Evolutionary conservation across 306 rosid genomes (phyloP).

Genomic region (Crataegus laevigata): DNA sequence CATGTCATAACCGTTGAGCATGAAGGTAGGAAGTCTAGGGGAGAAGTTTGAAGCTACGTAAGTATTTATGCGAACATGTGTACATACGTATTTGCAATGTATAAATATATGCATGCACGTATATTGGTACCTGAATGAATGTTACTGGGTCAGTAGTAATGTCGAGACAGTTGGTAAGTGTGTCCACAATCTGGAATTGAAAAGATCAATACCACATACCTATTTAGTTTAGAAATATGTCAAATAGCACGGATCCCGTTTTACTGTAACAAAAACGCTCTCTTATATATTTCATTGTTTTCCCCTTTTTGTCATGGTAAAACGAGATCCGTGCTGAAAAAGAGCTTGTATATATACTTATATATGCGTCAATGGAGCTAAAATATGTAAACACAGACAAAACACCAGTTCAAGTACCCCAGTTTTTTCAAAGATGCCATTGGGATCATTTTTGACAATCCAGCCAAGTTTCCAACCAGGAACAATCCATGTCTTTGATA

Average conservation of each 20-base stretch:
- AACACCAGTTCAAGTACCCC: slow-evolving; percentile 26
- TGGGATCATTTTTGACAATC: slow-evolving; percentile 49
- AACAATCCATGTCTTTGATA: slow-evolving; percentile 57
- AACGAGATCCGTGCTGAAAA: too few species aligned
- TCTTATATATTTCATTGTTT: too few species aligned
- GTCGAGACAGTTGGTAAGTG: slow-evolving; percentile 35
- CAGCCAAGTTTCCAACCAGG: slow-evolving; percentile 75
- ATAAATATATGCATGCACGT: too few species aligned
- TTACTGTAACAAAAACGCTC: too few species aligned
- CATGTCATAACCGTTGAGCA: too few species aligned
- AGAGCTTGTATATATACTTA: too few species aligned
- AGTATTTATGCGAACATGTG: background rate
- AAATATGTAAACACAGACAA: background rate
- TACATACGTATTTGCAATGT: background rate
- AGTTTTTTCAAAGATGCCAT: slow-evolving; percentile 32
- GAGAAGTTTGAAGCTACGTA: too few species aligned
- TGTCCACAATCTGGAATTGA: slow-evolving; percentile 27
- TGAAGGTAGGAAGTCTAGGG: too few species aligned
- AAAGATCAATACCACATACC: too few species aligned
- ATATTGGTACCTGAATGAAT: slow-evolving; percentile 44
- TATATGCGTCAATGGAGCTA: too few species aligned
- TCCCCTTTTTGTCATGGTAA: too few species aligned
- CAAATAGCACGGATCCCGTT: background rate
- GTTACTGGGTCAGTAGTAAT: slow-evolving; percentile 48
- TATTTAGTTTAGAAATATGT: background rate